Conservation (phyloP, 352 stramenopile genomes). For the Phytophthora quininea region DNA sequence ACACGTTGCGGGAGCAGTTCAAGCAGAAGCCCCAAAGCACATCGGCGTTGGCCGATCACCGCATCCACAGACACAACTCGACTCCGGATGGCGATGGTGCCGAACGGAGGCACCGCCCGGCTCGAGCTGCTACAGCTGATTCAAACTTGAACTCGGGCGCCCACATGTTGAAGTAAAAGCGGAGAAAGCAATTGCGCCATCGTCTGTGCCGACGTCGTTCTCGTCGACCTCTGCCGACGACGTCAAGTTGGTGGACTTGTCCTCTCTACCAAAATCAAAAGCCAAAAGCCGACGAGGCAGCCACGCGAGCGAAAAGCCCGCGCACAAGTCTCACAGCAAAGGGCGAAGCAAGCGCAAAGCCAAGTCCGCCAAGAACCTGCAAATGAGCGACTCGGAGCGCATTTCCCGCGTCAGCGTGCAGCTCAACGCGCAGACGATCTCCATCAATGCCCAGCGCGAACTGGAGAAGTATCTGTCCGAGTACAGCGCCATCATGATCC, state of each 20-base stretch:
- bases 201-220: conserved; percentile 30
- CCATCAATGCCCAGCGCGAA: conserved; percentile 74
- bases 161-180: conserved; percentile 28
- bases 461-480: conserved; percentile 70
- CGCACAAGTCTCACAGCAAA: conserved; percentile 24
- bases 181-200: conserved; percentile 24
- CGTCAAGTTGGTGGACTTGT: conserved; percentile 34
- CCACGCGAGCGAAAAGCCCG: conserved; percentile 30
- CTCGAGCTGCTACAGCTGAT: conserved; percentile 22
- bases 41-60: conserved; percentile 9
- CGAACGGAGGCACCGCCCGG: conserved; percentile 18
- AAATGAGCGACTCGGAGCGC: conserved; percentile 53
- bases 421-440: conserved; percentile 66
- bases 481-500: conserved; percentile 83
- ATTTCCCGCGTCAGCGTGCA: conserved; percentile 66
- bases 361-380: conserved; percentile 43
- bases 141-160: conserved; percentile 11
- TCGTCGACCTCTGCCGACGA: conserved; percentile 27
- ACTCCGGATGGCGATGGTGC: conserved; percentile 18
- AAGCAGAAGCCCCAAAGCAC: conserved; percentile 30
- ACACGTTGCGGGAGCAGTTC: conserved; percentile 29
- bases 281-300: conserved; percentile 25
- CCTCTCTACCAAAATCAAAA: conserved; percentile 29
- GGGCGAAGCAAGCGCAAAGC: conserved; percentile 40
- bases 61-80: conserved; percentile 27